Base-by-base conservation (phyloP, 23 red algal genomes). In the Rhodosorus marinus region DNA sequence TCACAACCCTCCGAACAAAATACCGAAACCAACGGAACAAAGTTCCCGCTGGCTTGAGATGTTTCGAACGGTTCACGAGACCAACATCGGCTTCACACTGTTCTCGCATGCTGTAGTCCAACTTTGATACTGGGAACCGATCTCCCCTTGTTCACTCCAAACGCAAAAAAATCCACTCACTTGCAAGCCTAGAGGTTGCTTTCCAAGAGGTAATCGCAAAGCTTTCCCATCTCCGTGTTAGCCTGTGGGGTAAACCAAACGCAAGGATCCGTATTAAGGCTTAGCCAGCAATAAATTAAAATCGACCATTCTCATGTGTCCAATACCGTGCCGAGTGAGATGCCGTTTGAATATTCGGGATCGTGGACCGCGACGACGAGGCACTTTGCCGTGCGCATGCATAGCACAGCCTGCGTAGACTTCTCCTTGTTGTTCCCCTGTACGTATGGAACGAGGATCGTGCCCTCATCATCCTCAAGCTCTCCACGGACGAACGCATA, bases 401-500 rank as follows among this genome's bases (percentile, higher is more conserved):
- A 63, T 52, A 87, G 61, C 4, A 59, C 57, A 26, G 70, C 81
- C 35, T 64, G 70, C 33, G 70, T 51, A 20, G 69, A 57, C 26
- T 60, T 54, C 26, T 64, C 81, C 8, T 68, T 65, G 6, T 49
- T 57, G 45, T 77, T 77, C 22, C 64, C 64, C n/a, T 70, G 81
- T 47, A 77, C 81, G 35, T 87, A 72, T 8, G 70, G 47, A 4
- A 49, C 81, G 36, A 87, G 55, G 23, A 87, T 87, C 5, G 78
- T 31, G n/a, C 74, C 83, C 5, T 92, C 83, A 4, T 92, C 72
- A 31, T 80, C 72, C 40, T 81, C 73, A 15, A 80, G 57, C 49
- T 92, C 83, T 34, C 60, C 73, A 20, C 83, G 73, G 34, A 75
- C 81, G 30, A 81, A 81, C 5, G 83, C 66, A 48, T 80, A 92